Evolutionary conservation across 2,329 filamentous ascomycete genomes (phyloP).

Genomic region (Septoria linicola): DNA sequence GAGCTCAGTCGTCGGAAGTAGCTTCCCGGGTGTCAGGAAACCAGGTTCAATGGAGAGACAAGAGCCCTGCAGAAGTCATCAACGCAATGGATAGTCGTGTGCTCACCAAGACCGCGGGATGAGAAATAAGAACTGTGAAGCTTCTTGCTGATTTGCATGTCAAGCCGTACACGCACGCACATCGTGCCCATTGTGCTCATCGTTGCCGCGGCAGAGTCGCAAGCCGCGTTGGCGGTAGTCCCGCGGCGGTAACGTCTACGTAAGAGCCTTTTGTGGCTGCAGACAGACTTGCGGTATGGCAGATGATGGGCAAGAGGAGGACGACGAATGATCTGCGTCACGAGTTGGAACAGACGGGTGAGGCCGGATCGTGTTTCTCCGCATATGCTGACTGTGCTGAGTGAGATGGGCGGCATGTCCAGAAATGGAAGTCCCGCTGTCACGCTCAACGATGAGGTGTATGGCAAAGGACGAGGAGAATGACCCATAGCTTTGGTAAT

Average conservation of each 20-base stretch:
- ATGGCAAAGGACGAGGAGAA: too few relatives aligned
- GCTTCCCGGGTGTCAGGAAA: not conserved
- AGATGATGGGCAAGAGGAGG: not conserved
- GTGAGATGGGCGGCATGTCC: not conserved
- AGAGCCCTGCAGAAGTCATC: not conserved
- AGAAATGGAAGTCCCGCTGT: not conserved
- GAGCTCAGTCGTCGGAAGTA: not conserved
- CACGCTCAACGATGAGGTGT: not conserved
- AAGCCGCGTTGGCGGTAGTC: not conserved
- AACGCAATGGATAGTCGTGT: not conserved
- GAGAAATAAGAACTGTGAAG: not conserved
- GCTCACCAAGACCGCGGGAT: constrained; percentile 1
- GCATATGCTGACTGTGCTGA: not conserved
- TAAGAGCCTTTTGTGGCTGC: not conserved
- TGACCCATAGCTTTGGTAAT: not conserved
- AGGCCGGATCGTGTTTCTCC: not conserved
- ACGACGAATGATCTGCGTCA: not conserved
- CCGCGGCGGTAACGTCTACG: not conserved
- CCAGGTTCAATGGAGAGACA: too few relatives aligned
- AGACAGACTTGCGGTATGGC: not conserved
- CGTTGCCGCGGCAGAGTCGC: not conserved
- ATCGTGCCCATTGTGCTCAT: not conserved
- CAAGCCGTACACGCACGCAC: not conserved
- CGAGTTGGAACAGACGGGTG: not conserved
- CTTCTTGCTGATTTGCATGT: not conserved